Evolutionary conservation across 768 basidiomycete genomes (phyloP).

Genomic region (Tulasnella sp.): DNA sequence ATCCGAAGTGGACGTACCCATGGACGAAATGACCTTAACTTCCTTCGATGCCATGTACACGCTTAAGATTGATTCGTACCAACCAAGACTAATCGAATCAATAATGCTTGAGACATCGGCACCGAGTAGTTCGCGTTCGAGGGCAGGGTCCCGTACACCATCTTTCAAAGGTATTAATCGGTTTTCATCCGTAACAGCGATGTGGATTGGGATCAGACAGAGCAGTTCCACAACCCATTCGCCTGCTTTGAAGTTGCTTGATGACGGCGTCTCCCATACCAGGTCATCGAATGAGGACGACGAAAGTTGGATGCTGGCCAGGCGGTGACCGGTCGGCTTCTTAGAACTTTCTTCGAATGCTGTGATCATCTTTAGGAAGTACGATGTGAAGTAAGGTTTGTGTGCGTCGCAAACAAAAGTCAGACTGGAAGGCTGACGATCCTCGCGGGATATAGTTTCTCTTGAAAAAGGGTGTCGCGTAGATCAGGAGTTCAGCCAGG

Average conservation of each 20-base stretch:
- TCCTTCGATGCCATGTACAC: conserved; percentile 54
- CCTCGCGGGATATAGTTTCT: background rate
- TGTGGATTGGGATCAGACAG: conserved; percentile 53
- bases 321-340: conserved; percentile 35
- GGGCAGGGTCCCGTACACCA: conserved; percentile 37
- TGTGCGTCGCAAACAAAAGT: background rate
- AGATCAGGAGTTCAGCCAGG: background rate
- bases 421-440: background rate
- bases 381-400: conserved; percentile 13
- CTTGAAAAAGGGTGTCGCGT: background rate
- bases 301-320: background rate
- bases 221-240: conserved; percentile 53
- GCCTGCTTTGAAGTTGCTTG: conserved; percentile 32
- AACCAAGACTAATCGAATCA: conserved; percentile 44
- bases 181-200: conserved; percentile 48
- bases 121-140: conserved; percentile 45
- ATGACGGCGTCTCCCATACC: conserved; percentile 9
- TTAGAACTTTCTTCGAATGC: conserved; percentile 38
- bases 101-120: conserved; percentile 46
- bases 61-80: conserved; percentile 55
- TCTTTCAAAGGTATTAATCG: conserved; percentile 51
- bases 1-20: conserved; percentile 34
- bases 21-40: conserved; percentile 54
- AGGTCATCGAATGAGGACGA: conserved; percentile 18
- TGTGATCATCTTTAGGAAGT: conserved; percentile 37